phyloP scores from a whole-genome alignment of 768 basidiomycete species.

The Leccinellum rugosiceps region DNA sequence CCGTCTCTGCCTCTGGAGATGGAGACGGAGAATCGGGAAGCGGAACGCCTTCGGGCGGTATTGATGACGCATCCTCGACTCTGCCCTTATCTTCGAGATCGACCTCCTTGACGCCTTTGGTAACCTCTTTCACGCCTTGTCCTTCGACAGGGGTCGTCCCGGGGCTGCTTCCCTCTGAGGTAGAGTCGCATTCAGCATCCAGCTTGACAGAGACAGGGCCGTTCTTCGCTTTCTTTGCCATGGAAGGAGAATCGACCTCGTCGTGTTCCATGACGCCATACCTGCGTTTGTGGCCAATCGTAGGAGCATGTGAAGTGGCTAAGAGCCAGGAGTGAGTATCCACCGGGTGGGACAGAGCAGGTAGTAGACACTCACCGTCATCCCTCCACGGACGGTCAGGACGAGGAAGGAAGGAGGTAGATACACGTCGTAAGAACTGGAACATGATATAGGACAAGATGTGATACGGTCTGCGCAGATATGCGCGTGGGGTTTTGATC shows the following conservation, averaged over 20 bases:
- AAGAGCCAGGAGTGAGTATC: constrained; percentile 7
- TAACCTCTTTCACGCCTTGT: constrained; percentile 67
- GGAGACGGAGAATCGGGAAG: constrained; percentile 38
- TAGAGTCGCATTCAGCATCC: constrained; percentile 26
- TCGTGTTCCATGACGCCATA: constrained; percentile 46
- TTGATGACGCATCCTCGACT: constrained; percentile 10
- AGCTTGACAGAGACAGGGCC: constrained; percentile 19
- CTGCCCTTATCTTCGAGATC: constrained; percentile 47
- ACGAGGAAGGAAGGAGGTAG: constrained; percentile 63
- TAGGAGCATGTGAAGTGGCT: constrained; percentile 77
- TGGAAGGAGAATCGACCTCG: constrained; percentile 31
- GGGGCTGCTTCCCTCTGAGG: constrained; percentile 13
- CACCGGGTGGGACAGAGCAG: background rate
- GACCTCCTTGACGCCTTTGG: constrained; percentile 65
- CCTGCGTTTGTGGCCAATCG: constrained; percentile 64
- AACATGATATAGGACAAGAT: constrained; percentile 43
- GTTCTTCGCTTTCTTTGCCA: constrained; percentile 34
- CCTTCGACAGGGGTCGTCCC: constrained; percentile 27
- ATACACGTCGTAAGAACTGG: constrained; percentile 67
- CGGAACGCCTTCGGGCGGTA: constrained; percentile 33
- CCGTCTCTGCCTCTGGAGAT: constrained; percentile 19
- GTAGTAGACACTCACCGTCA: constrained; percentile 52
- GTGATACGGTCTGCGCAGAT: background rate
- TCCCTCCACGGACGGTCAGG: constrained; percentile 76
- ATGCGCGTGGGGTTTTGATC: background rate